Percentiles rank a stretch among this genome's conserved stretches.
phyloP scores from a whole-genome alignment of 495 filamentous ascomycete genomes.

The Chaetomium cochliodes region DNA sequence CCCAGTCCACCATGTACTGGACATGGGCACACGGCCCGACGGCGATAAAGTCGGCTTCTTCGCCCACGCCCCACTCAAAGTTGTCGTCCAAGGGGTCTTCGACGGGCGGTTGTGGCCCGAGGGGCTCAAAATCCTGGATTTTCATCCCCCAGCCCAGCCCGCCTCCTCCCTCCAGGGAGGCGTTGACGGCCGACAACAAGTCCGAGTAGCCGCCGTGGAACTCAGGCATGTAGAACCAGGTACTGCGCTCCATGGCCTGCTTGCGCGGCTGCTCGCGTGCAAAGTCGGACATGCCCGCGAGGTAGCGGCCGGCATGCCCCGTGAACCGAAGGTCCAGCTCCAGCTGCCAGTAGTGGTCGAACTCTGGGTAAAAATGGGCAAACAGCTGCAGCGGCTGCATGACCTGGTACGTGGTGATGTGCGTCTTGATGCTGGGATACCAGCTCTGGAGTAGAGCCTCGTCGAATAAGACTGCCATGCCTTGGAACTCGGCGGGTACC shows the following conservation, averaged over 20 bases:
- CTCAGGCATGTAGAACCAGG: constrained; percentile 13
- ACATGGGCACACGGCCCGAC: background rate
- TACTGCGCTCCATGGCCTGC: constrained; percentile 13
- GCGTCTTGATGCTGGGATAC: constrained; percentile 7
- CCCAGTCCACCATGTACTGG: background rate
- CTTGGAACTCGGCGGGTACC: constrained; percentile 6
- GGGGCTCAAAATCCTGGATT: constrained; percentile 5
- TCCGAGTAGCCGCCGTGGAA: constrained; percentile 8
- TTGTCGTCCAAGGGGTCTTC: constrained; percentile 3
- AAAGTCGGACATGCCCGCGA: constrained; percentile 6
- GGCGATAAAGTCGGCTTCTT: constrained; percentile 15
- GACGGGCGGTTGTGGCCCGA: constrained; percentile 8
- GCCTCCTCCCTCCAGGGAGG: background rate
- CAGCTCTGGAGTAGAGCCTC: constrained; percentile 9
- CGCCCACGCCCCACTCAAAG: constrained; percentile 14
- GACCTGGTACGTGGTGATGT: constrained; percentile 14
- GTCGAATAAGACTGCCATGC: constrained; percentile 8
- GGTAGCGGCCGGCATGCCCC: constrained; percentile 11
- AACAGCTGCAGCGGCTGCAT: constrained; percentile 16
- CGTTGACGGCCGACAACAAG: constrained; percentile 2
- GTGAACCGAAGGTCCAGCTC: constrained; percentile 16
- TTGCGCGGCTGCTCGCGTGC: constrained; percentile 12
- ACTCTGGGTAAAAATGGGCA: constrained; percentile 10
- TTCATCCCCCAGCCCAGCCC: constrained; percentile 8
- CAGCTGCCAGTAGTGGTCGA: constrained; percentile 10